phyloP scores from a whole-genome alignment of 169 alveolate genomes.

The Babesia bigemina region DNA sequence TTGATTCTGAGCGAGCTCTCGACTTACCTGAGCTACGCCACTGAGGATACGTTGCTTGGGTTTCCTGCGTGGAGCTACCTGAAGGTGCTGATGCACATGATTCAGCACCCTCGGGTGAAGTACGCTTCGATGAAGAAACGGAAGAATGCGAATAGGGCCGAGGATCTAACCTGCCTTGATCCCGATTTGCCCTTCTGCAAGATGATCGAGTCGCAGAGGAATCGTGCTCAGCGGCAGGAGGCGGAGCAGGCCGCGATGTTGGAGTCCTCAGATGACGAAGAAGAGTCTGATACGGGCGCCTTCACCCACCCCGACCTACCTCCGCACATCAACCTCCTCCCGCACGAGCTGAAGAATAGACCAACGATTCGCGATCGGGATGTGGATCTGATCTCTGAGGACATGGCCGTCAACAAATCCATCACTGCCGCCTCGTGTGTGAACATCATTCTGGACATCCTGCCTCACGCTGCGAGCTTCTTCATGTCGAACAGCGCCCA shows the following conservation, averaged over 20 bases:
- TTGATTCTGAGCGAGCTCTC: constrained; percentile 45
- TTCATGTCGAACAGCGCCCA: constrained; percentile 32
- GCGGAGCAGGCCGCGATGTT: too few relatives aligned
- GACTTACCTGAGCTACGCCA: constrained; percentile 46
- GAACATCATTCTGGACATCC: constrained; percentile 52
- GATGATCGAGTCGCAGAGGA: background rate
- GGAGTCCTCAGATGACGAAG: too few relatives aligned
- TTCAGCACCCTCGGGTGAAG: constrained; percentile 44
- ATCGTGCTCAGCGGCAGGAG: too few relatives aligned
- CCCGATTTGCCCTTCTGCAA: background rate
- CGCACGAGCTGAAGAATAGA: too few relatives aligned
- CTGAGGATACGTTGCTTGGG: constrained; percentile 51
- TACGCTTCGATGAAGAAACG: constrained; percentile 19
- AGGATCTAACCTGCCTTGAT: background rate
- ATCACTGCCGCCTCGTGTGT: constrained; percentile 56
- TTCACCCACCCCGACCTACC: too few relatives aligned
- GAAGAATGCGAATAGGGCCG: background rate
- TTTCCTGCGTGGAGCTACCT: constrained; percentile 57
- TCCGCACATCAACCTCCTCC: too few relatives aligned
- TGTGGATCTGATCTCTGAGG: constrained; percentile 15
- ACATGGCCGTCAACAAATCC: constrained; percentile 38
- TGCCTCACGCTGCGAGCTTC: constrained; percentile 51
- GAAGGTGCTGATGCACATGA: constrained; percentile 47
- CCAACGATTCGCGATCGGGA: background rate
- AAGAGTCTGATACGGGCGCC: too few relatives aligned